A percentile compares a stretch with the other conserved stretches of the same genome.
phyloP scores from a whole-genome alignment of 305 asterid species.

The Fraxinus nigra region DNA sequence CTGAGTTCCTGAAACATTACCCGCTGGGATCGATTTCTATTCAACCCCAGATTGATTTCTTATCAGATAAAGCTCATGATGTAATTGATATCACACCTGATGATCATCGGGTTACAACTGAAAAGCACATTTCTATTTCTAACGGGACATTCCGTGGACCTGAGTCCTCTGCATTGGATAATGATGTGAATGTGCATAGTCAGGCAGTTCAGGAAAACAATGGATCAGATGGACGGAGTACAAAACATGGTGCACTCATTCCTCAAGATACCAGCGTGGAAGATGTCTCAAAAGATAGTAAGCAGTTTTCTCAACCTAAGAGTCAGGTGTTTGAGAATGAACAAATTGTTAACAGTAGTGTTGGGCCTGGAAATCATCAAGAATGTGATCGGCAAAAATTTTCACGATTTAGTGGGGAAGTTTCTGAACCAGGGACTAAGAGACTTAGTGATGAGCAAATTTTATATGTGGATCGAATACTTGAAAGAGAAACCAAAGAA shows the following conservation, averaged over 20 bases:
- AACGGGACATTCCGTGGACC: conserved; percentile 24
- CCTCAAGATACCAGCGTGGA: conserved; percentile 24
- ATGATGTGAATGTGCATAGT: conserved; percentile 23
- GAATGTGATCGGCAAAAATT: background rate
- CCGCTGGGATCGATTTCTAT: conserved; percentile 68
- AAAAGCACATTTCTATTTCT: conserved; percentile 33
- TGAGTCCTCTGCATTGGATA: conserved; percentile 25
- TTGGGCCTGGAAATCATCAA: conserved; percentile 21
- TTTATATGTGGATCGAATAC: conserved; percentile 20
- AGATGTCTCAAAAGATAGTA: conserved; percentile 19
- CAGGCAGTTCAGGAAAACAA: conserved; percentile 18
- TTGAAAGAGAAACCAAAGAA: conserved; percentile 27
- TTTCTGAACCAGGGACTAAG: background rate
- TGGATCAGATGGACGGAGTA: conserved; percentile 19
- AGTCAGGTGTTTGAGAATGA: conserved; percentile 23
- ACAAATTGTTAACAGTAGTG: conserved; percentile 26
- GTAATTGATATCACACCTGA: conserved; percentile 23
- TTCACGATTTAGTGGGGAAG: background rate
- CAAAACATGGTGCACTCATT: conserved; percentile 18
- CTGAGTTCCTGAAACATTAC: conserved; percentile 45
- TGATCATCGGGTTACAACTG: conserved; percentile 27
- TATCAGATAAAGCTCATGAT: conserved; percentile 29
- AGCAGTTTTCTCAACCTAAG: conserved; percentile 17
- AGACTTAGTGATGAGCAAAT: conserved; percentile 21
- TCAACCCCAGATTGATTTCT: conserved; percentile 44